Evolutionary conservation across 257 asterid species (phyloP).

Genomic region (Petrea volubilis): DNA sequence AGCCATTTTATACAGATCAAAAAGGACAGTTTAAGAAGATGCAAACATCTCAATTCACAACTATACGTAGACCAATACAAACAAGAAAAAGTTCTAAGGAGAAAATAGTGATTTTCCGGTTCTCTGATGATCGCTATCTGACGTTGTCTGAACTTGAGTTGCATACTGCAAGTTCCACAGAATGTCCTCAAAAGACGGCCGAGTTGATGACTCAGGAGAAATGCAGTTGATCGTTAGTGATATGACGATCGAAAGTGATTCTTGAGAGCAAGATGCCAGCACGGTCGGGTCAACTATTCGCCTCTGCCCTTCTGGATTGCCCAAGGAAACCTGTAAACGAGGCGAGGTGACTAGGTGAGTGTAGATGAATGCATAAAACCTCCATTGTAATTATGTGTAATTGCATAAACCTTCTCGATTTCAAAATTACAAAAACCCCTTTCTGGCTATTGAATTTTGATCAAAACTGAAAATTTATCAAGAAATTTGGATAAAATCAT

Average conservation of each 20-base stretch:
- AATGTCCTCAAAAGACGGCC: conserved; percentile 72
- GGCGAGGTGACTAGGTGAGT: not conserved
- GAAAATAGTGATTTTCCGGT: conserved; percentile 27
- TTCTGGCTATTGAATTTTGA: too few species aligned
- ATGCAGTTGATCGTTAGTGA: conserved; percentile 67
- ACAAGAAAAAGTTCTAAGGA: conserved; percentile 10
- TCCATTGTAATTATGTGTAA: too few species aligned
- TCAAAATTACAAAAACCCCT: too few species aligned
- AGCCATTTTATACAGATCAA: conserved; percentile 1
- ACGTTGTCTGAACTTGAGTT: conserved; percentile 59
- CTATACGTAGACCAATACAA: not conserved
- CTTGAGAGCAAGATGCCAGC: conserved; percentile 54
- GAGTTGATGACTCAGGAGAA: conserved; percentile 57
- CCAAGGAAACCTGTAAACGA: conserved; percentile 54
- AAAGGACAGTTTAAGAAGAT: not conserved
- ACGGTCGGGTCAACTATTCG: conserved; percentile 54
- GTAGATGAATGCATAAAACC: not conserved
- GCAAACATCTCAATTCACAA: not conserved
- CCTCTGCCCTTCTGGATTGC: conserved; percentile 44
- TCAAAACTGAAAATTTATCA: too few species aligned
- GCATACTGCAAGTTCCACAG: conserved; percentile 79
- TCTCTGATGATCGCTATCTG: conserved; percentile 38
- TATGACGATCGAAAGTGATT: conserved; percentile 53
- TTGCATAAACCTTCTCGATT: too few species aligned
- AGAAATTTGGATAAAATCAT: too few species aligned